These are phyloP conservation scores for Westerdykella sp. DNA, from an alignment of 2,329 filamentous ascomycete species.

Conservation along the genomic window DNA sequence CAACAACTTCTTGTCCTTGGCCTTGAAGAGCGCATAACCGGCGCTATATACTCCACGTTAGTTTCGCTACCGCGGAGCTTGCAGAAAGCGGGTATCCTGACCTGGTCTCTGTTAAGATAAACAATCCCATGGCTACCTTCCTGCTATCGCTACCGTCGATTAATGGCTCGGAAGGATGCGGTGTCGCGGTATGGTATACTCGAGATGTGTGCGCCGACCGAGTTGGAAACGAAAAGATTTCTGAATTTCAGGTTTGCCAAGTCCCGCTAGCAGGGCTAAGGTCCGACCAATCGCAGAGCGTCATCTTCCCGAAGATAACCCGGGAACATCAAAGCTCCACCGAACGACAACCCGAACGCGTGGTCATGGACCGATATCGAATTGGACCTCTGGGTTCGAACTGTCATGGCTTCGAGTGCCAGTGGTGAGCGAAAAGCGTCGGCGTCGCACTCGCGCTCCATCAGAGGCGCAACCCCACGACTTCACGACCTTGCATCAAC, in stretches of 20 bases:
- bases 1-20: slow-evolving; percentile 95
- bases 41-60: slow-evolving; percentile 56
- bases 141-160: neutral
- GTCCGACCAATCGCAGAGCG: too few species aligned
- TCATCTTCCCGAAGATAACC: neutral
- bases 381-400: neutral
- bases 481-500: slow-evolving; percentile 33
- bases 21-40: slow-evolving; percentile 97
- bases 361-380: neutral
- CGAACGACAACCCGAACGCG: neutral
- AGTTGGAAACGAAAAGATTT: neutral
- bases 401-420: neutral
- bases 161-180: too few species aligned
- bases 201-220: too few species aligned
- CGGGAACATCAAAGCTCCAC: slow-evolving; percentile 2
- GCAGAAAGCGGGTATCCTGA: slow-evolving; percentile 7
- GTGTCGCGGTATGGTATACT: too few species aligned
- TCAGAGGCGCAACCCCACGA: slow-evolving; percentile 28
- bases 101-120: slow-evolving; percentile 34
- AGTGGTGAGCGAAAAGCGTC: slow-evolving; percentile 29
- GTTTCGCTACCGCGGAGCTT: slow-evolving; percentile 1
- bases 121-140: slow-evolving; percentile 37
- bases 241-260: slow-evolving; percentile 1
- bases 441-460: slow-evolving; percentile 22
- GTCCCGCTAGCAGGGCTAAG: neutral